Conservation (phyloP, 176 grass and related monocot species). For the Oryza coarctata region DNA sequence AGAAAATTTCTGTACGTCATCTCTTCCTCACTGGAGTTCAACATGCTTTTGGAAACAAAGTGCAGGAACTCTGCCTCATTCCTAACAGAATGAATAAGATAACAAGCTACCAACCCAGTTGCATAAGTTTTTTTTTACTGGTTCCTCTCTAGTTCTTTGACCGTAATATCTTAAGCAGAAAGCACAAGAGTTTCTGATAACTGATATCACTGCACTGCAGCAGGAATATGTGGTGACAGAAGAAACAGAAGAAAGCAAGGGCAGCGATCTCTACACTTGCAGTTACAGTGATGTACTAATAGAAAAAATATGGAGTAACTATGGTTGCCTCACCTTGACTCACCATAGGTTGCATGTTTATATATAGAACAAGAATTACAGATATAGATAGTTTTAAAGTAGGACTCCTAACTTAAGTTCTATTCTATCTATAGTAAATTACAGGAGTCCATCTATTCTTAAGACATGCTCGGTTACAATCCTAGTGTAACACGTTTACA, state of each 20-base stretch:
- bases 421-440: no score
- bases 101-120: not conserved
- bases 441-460: no score
- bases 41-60: not conserved
- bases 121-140: not conserved
- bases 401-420: no score
- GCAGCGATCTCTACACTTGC: not conserved
- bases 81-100: not conserved
- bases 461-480: no score
- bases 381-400: no score
- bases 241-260: constrained; percentile 1
- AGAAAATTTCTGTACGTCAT: not conserved
- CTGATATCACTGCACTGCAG: constrained; percentile 11
- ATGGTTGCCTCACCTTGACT: no score
- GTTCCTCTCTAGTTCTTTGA: not conserved
- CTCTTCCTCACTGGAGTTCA: not conserved
- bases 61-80: not conserved
- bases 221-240: not conserved
- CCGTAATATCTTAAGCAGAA: constrained; percentile 4
- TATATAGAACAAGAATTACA: no score
- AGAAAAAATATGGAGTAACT: no score
- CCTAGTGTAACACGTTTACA: no score
- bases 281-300: not conserved
- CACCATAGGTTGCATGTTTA: no score
- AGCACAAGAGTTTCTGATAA: not conserved